These are phyloP conservation scores for Arthrinium puccinioides DNA, from an alignment of 2,329 filamentous ascomycete species.

Conservation along the genomic window DNA sequence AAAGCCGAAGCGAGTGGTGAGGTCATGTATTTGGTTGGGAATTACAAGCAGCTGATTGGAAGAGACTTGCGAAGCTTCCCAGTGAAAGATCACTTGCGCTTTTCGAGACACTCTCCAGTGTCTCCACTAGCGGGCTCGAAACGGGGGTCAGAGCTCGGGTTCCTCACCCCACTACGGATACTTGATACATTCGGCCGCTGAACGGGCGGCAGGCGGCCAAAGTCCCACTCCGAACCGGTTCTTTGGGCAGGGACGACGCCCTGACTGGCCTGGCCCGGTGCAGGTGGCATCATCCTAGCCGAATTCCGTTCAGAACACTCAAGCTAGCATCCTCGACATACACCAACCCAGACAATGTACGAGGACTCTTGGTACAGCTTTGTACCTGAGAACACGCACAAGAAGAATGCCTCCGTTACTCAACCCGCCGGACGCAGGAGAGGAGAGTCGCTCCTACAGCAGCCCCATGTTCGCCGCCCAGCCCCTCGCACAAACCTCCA, in stretches of 20 bases:
- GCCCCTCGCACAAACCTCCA: background rate
- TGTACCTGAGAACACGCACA: constrained; percentile 53
- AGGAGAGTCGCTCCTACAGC: constrained; percentile 62
- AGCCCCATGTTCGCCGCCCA: constrained; percentile 47
- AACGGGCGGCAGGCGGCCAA: constrained; percentile 6
- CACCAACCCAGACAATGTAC: constrained; percentile 48
- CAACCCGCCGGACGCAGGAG: constrained; percentile 51
- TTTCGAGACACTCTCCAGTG: background rate
- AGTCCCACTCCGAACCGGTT: constrained; percentile 8
- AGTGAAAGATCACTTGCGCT: constrained; percentile 1
- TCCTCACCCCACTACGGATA: too few species aligned
- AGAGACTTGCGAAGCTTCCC: background rate
- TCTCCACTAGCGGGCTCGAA: background rate
- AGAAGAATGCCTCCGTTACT: constrained; percentile 35
- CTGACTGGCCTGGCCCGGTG: too few species aligned
- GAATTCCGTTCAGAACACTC: background rate
- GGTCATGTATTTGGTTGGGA: constrained; percentile 7
- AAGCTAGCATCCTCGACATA: too few species aligned
- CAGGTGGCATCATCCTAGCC: constrained; percentile 1
- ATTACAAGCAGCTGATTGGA: too few species aligned
- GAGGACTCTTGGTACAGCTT: constrained; percentile 83
- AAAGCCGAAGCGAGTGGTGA: constrained; percentile 4
- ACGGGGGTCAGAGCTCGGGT: constrained; percentile 3
- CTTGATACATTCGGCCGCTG: too few species aligned
- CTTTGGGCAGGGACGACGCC: too few species aligned